phyloP scores from a whole-genome alignment of 2,329 filamentous ascomycete species.

The Mariannaea elegans region DNA sequence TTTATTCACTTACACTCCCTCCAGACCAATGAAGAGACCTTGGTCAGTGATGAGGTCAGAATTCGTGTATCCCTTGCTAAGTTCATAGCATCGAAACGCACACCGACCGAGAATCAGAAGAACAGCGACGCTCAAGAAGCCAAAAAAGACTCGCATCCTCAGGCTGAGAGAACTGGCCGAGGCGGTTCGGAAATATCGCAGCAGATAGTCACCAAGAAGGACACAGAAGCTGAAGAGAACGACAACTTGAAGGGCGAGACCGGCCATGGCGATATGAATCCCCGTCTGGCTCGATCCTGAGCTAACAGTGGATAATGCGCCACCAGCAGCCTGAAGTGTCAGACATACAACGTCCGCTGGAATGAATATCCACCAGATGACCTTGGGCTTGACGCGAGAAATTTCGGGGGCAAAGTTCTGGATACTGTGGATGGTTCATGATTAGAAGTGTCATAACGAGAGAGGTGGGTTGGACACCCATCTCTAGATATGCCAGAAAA shows the following conservation, averaged over 20 bases:
- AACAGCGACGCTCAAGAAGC: conserved; percentile 62
- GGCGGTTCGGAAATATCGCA: conserved; percentile 46
- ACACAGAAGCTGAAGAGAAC: conserved; percentile 62
- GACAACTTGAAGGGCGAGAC: conserved; percentile 66
- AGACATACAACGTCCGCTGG: conserved; percentile 57
- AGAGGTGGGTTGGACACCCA: no score
- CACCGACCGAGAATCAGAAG: conserved; percentile 68
- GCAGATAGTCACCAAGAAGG: conserved; percentile 58
- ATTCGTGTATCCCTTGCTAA: conserved; percentile 66
- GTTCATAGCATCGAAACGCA: conserved; percentile 70
- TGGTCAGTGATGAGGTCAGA: conserved; percentile 63
- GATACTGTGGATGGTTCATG: conserved; percentile 40
- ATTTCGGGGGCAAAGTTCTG: conserved; percentile 49
- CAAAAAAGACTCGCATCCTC: conserved; percentile 55
- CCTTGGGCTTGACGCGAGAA: conserved; percentile 51
- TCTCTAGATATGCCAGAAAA: no score
- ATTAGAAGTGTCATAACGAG: conserved; percentile 2
- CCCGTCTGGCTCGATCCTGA: conserved; percentile 55
- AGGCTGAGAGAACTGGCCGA: conserved; percentile 26
- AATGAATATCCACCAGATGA: conserved; percentile 58
- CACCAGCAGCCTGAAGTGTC: conserved; percentile 58
- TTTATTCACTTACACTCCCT: conserved; percentile 53
- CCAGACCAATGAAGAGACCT: conserved; percentile 61
- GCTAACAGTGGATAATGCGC: conserved; percentile 57
- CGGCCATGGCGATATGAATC: conserved; percentile 52